Evolutionary conservation across 768 basidiomycete genomes (phyloP), one percentile per base, ranked within the genome.

Genomic region (Xerocomellus intermedius): DNA sequence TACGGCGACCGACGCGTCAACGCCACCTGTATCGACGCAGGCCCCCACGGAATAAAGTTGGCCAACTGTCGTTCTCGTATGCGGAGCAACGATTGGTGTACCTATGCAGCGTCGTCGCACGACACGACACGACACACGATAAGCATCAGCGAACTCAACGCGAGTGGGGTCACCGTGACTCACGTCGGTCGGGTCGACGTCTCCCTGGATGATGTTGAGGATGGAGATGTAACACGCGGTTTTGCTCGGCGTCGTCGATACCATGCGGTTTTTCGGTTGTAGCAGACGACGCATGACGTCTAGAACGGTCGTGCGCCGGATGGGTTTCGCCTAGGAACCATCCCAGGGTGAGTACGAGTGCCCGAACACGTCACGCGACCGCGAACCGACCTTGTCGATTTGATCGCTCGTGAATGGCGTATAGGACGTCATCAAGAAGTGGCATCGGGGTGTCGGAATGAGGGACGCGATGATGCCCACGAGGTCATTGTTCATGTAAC

Each of bases 401-500:
- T 94, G 88, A 71, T 98, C 96, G 59, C 91, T 91, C 5, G 95
- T 96, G 71, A 99, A 99, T 0, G 97, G 97, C 8, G 97, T 99
- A 65, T 98, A 99, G 14, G 94, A 94, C 10, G 97, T 98, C 91
- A 95, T 96, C 48, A 99, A 81, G 80, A 98, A 98, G 72, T 99
- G 96, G 68, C 95, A 98, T 47, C 95, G 82, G 26, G 96, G 96
- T 4, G 96, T 98, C 2, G 96, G 96, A 60, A 99, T 98, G 49
- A 99, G 82, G 16, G 92, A 94, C 7, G 96, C 94, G 52, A 98
- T 89, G 59, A 99, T 95, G 26, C 95, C 93, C 60, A 98, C 95
- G 36, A 98, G 83, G 67, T 99, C 96, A 64, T 98, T 99, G 78
- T 98, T 98, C 95, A 98, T 98, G 73, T 98, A 98, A 47, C 94